phyloP scores from a whole-genome alignment of 83 land plant species.

The Isoetes engelmannii region DNA sequence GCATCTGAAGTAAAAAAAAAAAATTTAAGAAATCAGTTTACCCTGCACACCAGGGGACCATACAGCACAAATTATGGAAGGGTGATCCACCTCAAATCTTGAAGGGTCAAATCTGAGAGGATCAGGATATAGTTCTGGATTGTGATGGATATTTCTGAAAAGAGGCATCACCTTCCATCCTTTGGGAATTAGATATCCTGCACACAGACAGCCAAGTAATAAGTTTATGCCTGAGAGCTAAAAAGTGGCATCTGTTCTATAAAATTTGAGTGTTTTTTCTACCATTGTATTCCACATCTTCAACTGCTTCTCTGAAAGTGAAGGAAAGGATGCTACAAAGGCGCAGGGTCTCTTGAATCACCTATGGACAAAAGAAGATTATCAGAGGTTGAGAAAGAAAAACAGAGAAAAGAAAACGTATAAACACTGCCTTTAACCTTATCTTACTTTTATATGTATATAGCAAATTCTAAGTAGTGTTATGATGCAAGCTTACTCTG shows the following conservation, averaged over 20 bases:
- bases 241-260: neutral
- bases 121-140: slow-evolving; percentile 44
- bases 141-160: slow-evolving; percentile 73
- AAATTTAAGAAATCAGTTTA: too few species aligned
- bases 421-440: neutral
- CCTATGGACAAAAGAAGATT: slow-evolving; percentile 27
- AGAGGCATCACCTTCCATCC: slow-evolving; percentile 87
- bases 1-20: slow-evolving; percentile 28
- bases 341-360: slow-evolving; percentile 60
- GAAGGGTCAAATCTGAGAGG: slow-evolving; percentile 80
- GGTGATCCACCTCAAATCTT: slow-evolving; percentile 54
- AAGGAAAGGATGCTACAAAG: slow-evolving; percentile 64
- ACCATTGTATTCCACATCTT: slow-evolving; percentile 80
- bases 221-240: neutral
- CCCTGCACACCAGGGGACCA: neutral
- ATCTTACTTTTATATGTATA: too few species aligned
- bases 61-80: neutral
- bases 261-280: neutral
- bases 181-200: slow-evolving; percentile 78
- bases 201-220: neutral
- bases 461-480: neutral
- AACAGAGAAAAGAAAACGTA: neutral
- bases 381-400: neutral
- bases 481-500: slow-evolving; percentile 37
- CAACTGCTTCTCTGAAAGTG: slow-evolving; percentile 69